Conservation (phyloP, 768 basidiomycete genomes). For the Calocybe gangraenosa region DNA sequence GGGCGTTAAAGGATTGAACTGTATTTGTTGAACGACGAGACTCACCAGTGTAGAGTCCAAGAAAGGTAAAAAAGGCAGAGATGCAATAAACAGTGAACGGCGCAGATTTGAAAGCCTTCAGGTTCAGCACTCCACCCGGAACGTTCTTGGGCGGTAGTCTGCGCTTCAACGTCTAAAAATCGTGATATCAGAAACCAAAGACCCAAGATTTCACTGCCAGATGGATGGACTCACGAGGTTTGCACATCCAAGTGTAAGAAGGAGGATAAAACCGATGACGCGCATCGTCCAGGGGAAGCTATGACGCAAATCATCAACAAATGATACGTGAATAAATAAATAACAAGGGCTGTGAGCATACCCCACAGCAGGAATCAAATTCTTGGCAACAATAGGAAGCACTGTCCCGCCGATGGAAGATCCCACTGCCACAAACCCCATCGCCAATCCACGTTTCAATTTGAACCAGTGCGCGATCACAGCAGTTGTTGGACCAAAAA, state of each 20-base stretch:
- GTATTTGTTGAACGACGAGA: conserved; percentile 8
- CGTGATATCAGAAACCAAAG: background rate
- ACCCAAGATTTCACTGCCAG: too few species aligned
- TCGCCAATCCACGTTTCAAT: conserved; percentile 46
- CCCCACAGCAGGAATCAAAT: conserved; percentile 47
- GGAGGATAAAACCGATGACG: conserved; percentile 59
- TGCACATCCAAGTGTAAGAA: conserved; percentile 45
- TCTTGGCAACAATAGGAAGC: conserved; percentile 58
- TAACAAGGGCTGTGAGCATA: conserved; percentile 17
- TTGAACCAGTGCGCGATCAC: conserved; percentile 75
- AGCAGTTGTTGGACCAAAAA: conserved; percentile 59
- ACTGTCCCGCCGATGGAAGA: conserved; percentile 67
- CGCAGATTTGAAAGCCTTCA: conserved; percentile 43
- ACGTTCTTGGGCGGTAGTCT: conserved; percentile 52
- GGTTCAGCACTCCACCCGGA: conserved; percentile 56
- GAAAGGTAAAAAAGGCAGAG: conserved; percentile 52
- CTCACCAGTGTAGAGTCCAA: conserved; percentile 67
- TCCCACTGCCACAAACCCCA: conserved; percentile 63
- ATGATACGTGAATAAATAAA: background rate
- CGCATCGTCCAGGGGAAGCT: conserved; percentile 83
- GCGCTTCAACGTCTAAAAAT: conserved; percentile 35
- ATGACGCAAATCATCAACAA: background rate
- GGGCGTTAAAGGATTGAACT: conserved; percentile 29
- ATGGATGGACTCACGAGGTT: conserved; percentile 49
- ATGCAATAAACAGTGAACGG: conserved; percentile 56